Conservation (phyloP, 148 eudicot genomes). For the Persicaria tinctoria region DNA sequence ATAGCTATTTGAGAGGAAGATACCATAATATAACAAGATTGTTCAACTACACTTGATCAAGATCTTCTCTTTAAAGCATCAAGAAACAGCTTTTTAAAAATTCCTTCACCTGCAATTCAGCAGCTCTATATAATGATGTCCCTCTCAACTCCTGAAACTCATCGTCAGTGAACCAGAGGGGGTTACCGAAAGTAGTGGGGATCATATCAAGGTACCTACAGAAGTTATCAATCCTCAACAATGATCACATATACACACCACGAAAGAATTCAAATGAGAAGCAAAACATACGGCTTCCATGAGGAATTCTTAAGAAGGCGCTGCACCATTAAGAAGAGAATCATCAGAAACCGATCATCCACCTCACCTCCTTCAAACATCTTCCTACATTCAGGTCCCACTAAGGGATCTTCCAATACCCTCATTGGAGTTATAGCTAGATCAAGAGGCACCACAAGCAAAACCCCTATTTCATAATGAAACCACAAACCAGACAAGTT, state of each 20-base stretch:
- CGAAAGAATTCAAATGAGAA: neutral
- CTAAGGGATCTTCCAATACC: constrained; percentile 71
- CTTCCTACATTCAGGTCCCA: constrained; percentile 72
- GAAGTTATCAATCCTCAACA: constrained; percentile 2
- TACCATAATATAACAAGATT: neutral
- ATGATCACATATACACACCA: constrained; percentile 8
- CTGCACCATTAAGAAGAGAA: constrained; percentile 68
- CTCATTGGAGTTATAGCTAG: constrained; percentile 96
- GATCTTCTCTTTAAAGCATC: neutral
- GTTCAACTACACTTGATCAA: neutral
- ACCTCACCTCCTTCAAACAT: constrained; percentile 87
- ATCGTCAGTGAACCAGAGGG: constrained; percentile 85
- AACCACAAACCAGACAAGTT: neutral
- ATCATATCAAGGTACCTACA: constrained; percentile 82
- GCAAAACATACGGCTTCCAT: constrained; percentile 87
- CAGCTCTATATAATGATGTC: constrained; percentile 65
- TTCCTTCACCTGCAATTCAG: constrained; percentile 55
- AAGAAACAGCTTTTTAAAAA: neutral
- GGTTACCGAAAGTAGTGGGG: constrained; percentile 67
- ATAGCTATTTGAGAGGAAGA: neutral
- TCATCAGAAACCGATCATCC: constrained; percentile 83
- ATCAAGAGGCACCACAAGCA: constrained; percentile 81
- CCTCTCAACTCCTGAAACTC: constrained; percentile 82
- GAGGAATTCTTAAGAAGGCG: constrained; percentile 67
- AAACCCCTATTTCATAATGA: constrained; percentile 34